A percentile compares a stretch with the other conserved stretches of the same genome.
Conservation (phyloP, 2,329 filamentous ascomycete species). For the Exophiala calicioides region DNA sequence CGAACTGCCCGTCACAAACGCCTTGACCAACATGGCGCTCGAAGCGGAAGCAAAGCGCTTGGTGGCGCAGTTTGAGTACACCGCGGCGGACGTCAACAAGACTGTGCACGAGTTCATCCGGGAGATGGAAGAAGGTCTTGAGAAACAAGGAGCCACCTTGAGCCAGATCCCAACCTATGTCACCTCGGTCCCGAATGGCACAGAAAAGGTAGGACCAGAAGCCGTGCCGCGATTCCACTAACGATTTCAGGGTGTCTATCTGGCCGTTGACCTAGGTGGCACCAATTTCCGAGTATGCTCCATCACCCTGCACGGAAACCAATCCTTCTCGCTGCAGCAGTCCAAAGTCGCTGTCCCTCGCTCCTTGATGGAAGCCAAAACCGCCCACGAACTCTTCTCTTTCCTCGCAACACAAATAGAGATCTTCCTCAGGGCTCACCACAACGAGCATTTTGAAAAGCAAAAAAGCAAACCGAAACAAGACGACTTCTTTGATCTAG, state of each 20-base stretch:
- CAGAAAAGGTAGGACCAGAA: constrained; percentile 73
- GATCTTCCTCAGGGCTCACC: constrained; percentile 80
- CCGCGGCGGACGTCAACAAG: constrained; percentile 72
- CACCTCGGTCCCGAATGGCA: constrained; percentile 92
- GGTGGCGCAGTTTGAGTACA: constrained; percentile 82
- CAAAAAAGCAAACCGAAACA: constrained; percentile 68
- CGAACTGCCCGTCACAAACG: constrained; percentile 27
- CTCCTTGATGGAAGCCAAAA: constrained; percentile 86
- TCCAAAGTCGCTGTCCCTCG: constrained; percentile 89
- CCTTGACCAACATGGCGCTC: constrained; percentile 38
- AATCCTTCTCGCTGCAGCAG: constrained; percentile 89
- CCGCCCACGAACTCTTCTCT: constrained; percentile 80
- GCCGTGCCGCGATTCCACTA: constrained; percentile 11
- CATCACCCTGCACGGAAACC: constrained; percentile 88
- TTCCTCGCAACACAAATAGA: constrained; percentile 95
- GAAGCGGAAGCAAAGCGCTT: constrained; percentile 75
- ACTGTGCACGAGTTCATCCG: constrained; percentile 82
- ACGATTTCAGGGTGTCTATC: constrained; percentile 75
- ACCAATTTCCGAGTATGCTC: constrained; percentile 99
- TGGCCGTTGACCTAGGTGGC: constrained; percentile 95
- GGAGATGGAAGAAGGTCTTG: constrained; percentile 84
- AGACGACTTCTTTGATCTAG: constrained; percentile 83
- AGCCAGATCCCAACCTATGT: constrained; percentile 98
- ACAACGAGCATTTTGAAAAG: constrained; percentile 79
- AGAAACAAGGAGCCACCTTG: constrained; percentile 74